Base-by-base conservation (phyloP, 2,329 filamentous ascomycete genomes). In the Sporothrix sp. region DNA sequence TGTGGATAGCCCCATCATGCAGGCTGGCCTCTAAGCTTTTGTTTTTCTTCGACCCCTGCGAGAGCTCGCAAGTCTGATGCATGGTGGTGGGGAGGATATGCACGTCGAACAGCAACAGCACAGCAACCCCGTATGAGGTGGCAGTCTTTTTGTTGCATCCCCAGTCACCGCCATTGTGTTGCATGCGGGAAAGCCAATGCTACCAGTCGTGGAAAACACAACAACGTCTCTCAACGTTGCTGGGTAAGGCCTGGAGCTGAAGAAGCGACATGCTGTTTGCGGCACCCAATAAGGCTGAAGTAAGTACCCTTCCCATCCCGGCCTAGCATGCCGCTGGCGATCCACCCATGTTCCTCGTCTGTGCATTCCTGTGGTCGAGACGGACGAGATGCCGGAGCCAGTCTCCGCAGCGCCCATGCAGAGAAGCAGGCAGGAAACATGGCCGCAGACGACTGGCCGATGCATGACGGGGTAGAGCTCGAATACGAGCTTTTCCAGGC, bases 241-340 rank as follows among this genome's bases (percentile, higher is more conserved):
- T n/a, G n/a, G n/a, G n/a, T n/a, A n/a, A n/a, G n/a, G n/a, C n/a
- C n/a, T n/a, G n/a, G n/a, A n/a, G n/a, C n/a, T n/a, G 25, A 25
- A 35, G 35, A 21, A 40, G 48, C 25, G 48, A 50, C 48, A 32
- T 45, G 13, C 33, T 38, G 40, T 27, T 51, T 46, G 40, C 49
- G 27, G 49, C 27, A 35, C 18, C 11, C n/a, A 33, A 38, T 45
- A 51, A 35, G 42, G 49, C 48, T 45, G 40, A 40, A 38, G 35
- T 23, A 51, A 35, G 49, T 51, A 46, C 28, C 48, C n/a, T 36
- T 33, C 25, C 14, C 18, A 23, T 39, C 23, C n/a, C 6, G 7
- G 7, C 11, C 33, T 33, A 33, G 7, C 14, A n/a, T n/a, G n/a
- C n/a, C n/a, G n/a, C n/a, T n/a, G n/a, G n/a, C n/a, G n/a, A n/a